These are phyloP conservation scores for Pythium coloratum DNA, from an alignment of 352 stramenopile species.

Conservation along the genomic window DNA sequence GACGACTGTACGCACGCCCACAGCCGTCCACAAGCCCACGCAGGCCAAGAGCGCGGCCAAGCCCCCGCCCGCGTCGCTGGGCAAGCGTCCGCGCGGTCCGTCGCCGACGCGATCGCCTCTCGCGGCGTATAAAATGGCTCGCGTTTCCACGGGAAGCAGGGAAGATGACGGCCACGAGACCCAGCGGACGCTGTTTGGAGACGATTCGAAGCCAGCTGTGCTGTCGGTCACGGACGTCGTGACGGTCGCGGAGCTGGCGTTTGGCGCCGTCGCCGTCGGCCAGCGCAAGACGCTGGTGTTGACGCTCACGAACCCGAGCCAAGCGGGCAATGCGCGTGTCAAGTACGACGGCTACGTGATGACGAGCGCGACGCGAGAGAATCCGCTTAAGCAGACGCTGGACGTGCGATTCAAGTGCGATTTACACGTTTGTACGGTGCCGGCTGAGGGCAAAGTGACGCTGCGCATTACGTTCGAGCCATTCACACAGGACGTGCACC, in stretches of 20 bases:
- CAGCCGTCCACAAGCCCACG: not conserved
- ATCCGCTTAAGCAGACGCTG: slow-evolving; percentile 11
- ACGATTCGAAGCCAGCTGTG: slow-evolving; percentile 2
- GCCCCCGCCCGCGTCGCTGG: slow-evolving; percentile 12
- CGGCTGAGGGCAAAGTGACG: slow-evolving; percentile 47
- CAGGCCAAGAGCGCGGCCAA: not conserved
- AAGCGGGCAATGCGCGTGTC: slow-evolving; percentile 55
- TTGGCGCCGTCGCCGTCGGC: slow-evolving; percentile 52
- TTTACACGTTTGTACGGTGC: slow-evolving; percentile 68
- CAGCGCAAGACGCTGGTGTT: slow-evolving; percentile 49
- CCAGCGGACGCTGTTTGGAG: slow-evolving; percentile 8
- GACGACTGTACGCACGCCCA: not conserved
- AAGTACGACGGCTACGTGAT: slow-evolving; percentile 71
- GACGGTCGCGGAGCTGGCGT: slow-evolving; percentile 41
- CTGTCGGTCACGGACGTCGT: slow-evolving; percentile 55
- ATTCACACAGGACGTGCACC: slow-evolving; percentile 36
- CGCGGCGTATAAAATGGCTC: slow-evolving; percentile 9
- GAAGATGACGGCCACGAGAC: slow-evolving; percentile 6
- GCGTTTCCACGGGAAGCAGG: not conserved
- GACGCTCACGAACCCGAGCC: slow-evolving; percentile 58
- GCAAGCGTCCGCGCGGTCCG: slow-evolving; percentile 20
- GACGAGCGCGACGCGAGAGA: slow-evolving; percentile 20
- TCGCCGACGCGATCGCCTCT: slow-evolving; percentile 9
- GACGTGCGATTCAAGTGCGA: slow-evolving; percentile 66
- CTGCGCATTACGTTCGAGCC: slow-evolving; percentile 72